Conservation (phyloP, 78 protist genomes). For the Dictyostelium capitatum region DNA sequence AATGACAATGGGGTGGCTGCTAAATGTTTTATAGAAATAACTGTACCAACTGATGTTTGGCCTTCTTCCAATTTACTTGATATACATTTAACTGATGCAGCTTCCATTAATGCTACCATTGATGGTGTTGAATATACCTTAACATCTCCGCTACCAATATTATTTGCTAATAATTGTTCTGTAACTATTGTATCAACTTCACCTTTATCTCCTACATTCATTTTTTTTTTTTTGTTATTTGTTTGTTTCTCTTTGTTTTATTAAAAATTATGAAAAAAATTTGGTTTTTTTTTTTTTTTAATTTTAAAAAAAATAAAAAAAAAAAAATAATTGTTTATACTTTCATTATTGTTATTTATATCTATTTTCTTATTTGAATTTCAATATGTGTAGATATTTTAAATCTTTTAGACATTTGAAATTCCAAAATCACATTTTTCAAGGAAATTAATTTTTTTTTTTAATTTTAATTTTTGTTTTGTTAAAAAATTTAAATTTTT, state of each 20-base stretch:
- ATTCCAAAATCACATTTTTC: not conserved
- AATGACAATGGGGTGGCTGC: conserved; percentile 27
- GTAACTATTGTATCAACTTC: conserved; percentile 7
- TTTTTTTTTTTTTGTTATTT: not conserved
- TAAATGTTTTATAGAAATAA: conserved; percentile 27
- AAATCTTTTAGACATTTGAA: not conserved
- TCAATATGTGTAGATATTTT: no score
- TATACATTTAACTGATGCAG: conserved; percentile 7
- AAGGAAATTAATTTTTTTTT: not conserved
- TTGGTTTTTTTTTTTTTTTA: not conserved
- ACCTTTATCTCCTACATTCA: conserved; percentile 32
- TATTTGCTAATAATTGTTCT: conserved; percentile 20
- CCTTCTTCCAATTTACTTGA: conserved; percentile 14
- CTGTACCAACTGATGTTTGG: conserved; percentile 42
- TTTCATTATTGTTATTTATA: no score
- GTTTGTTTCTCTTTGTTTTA: no score
- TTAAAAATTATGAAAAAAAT: not conserved
- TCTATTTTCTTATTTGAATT: no score
- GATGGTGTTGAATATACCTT: conserved; percentile 67
- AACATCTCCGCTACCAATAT: conserved; percentile 63
- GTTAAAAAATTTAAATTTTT: no score
- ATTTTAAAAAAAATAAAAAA: not conserved
- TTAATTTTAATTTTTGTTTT: not conserved
- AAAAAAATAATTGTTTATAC: not conserved
- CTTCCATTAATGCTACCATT: conserved; percentile 47